These are phyloP conservation scores for Dianthus caryophyllus DNA, from an alignment of 148 eudicot species.

Conservation along the genomic window DNA sequence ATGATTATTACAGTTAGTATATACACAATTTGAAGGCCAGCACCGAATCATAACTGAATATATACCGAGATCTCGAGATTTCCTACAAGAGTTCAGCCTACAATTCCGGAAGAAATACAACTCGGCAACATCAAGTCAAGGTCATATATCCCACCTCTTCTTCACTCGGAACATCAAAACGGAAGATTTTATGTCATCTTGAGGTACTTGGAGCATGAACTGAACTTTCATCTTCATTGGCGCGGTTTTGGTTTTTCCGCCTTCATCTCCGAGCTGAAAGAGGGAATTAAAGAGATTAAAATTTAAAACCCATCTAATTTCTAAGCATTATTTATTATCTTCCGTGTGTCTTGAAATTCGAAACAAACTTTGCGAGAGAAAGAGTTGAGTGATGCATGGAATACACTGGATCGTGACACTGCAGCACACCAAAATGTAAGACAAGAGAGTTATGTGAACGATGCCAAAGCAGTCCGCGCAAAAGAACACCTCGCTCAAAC, in stretches of 20 bases:
- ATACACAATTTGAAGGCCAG: not conserved
- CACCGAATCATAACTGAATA: not conserved
- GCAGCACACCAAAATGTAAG: not conserved
- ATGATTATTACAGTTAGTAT: not conserved
- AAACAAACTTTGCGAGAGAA: too few relatives aligned
- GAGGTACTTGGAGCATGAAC: conserved; percentile 96
- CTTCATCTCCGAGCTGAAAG: conserved; percentile 80
- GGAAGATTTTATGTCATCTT: conserved; percentile 73
- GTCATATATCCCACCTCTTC: conserved; percentile 90
- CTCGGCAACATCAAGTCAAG: not conserved
- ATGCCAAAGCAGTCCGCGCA: not conserved
- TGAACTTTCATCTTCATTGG: conserved; percentile 88
- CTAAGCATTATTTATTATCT: too few relatives aligned
- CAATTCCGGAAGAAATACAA: too few relatives aligned
- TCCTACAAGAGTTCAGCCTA: too few relatives aligned
- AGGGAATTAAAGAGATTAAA: not conserved
- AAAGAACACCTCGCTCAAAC: not conserved
- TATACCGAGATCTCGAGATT: conserved; percentile 1
- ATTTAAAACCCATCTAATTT: not conserved
- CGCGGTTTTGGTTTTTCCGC: conserved; percentile 75
- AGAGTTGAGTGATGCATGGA: too few relatives aligned
- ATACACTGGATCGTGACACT: not conserved
- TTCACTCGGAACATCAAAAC: conserved; percentile 84
- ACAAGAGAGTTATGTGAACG: not conserved
- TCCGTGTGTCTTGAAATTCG: too few relatives aligned